Base-by-base conservation (phyloP, 352 stramenopile species). In the Phytophthora hybrid region DNA sequence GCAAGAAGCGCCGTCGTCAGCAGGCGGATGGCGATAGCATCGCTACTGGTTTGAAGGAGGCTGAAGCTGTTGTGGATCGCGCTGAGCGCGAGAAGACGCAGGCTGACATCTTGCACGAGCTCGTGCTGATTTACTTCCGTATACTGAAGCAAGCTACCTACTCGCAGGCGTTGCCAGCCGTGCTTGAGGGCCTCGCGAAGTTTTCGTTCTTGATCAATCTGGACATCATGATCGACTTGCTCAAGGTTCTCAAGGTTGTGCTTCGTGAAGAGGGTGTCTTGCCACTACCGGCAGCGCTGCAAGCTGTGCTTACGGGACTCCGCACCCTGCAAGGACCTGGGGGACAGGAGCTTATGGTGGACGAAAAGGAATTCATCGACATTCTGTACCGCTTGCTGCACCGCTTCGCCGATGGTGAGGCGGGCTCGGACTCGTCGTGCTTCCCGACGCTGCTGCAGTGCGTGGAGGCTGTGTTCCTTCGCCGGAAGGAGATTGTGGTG, bases 131-230 rank as follows among this genome's bases (percentile, higher is more conserved):
- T 39, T 99, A 99, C 83, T 99, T 99, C 80, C 93, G 96, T 21
- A 97, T 99, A 62, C 82, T 99, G 32, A 99, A 99, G 76, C 88
- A 95, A 64, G 83, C 89, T 18, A 93, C 92, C 23, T 91, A 93
- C 71, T 96, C 92, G 39, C 82, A 89, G n/a, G 82, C 98, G 18
- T 70, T 99, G 60, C 95, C 96, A 1, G 90, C 92, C 1, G 95
- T 98, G 59, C 86, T 99, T 19, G 88, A 94, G 66, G 97, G 97
- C 2, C 84, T 99, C 49, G 88, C 93, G 47, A 99, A 99, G 72
- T 99, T 98, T 85, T 96, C 95, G 16, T 98, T 99, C 85, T 68
- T 99, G 10, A 99, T 99, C 66, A 99, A 99, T 74, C 84, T 99
- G n/a, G 97, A 99, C 79, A 99, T 98, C 41, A 97, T 99, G 81